Evolutionary conservation across 352 stramenopile species (phyloP), one percentile per base, ranked within the genome.

Genomic region (Globisporangium emineosum): DNA sequence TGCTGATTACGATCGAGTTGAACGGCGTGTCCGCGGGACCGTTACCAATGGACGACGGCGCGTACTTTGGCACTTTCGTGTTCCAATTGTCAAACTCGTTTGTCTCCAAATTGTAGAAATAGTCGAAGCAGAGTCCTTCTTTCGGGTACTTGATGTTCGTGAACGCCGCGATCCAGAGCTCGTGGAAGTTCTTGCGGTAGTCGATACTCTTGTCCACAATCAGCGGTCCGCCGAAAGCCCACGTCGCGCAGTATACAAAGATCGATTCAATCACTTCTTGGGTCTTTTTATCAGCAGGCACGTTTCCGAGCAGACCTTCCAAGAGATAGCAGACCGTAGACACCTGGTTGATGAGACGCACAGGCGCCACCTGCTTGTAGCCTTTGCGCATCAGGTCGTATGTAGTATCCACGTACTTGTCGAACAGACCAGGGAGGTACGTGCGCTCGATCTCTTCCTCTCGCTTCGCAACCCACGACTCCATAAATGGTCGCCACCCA

Each of bases 181-280:
- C 84, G 59, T 95, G 83, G 55, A 95, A 95, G 35, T 96, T 96
- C 57, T 94, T 95, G 49, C 94, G 85, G 64, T 97, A 95, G 58
- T 95, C 87, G 19, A 93, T 73, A 53, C 82, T 92, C 62, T 95
- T 95, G 53, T 99, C 96, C 21, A 98, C 86, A 13, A 98, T 96
- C 51, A 99, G 89, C 2, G 96, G 90, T 12, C 97, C 97, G 6
- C 96, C 96, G 69, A 99, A 99, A 1, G 97, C 95, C 97, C 97
- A 99, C 57, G 97, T 98, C 0, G 93, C 83, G 42, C 90, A 98
- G 69, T 98, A 98, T 33, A 97, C 92, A 76, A 99, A 99, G 56
- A 98, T 84, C 19, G 90, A 91, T 67, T 99, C 97, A 49, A 99
- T 94, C 23, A 97, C 74, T 33, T 98, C 92, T 29, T 89, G 83